Conservation (phyloP, 2,329 filamentous ascomycete genomes). For the Aotearoamyces nothofagi region DNA sequence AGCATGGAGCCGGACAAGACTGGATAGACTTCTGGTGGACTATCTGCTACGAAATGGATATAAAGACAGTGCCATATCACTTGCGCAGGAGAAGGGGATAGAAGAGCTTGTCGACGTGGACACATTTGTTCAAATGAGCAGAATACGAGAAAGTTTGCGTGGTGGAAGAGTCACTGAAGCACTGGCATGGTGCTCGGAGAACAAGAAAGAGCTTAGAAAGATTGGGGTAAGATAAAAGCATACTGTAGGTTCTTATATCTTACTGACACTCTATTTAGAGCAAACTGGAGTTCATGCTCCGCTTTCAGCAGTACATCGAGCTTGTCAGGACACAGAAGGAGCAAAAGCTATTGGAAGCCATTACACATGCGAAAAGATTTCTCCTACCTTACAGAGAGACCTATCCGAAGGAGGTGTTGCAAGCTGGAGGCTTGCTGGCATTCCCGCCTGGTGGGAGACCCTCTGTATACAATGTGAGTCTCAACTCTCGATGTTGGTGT, state of each 20-base stretch:
- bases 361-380: conserved; percentile 69
- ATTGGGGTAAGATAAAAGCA: conserved; percentile 35
- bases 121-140: conserved; percentile 71
- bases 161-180: conserved; percentile 62
- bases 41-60: conserved; percentile 81
- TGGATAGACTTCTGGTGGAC: conserved; percentile 82
- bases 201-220: conserved; percentile 84
- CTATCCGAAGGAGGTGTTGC: conserved; percentile 52
- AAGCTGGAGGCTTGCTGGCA: conserved; percentile 69
- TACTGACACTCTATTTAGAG: conserved; percentile 30
- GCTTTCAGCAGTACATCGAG: conserved; percentile 91
- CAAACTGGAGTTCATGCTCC: conserved; percentile 82
- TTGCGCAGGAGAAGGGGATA: conserved; percentile 64
- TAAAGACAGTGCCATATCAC: conserved; percentile 54
- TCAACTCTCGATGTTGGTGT: neutral
- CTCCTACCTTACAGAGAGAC: conserved; percentile 54
- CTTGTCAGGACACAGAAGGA: conserved; percentile 55
- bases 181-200: conserved; percentile 81
- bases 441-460: conserved; percentile 45
- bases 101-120: conserved; percentile 75
- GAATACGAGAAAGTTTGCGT: conserved; percentile 59
- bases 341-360: conserved; percentile 58
- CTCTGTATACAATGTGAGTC: conserved; percentile 32
- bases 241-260: conserved; percentile 33
- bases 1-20: conserved; percentile 64